Base-by-base conservation (phyloP, 148 eudicot genomes). In the Rhododendron ferrugineum region DNA sequence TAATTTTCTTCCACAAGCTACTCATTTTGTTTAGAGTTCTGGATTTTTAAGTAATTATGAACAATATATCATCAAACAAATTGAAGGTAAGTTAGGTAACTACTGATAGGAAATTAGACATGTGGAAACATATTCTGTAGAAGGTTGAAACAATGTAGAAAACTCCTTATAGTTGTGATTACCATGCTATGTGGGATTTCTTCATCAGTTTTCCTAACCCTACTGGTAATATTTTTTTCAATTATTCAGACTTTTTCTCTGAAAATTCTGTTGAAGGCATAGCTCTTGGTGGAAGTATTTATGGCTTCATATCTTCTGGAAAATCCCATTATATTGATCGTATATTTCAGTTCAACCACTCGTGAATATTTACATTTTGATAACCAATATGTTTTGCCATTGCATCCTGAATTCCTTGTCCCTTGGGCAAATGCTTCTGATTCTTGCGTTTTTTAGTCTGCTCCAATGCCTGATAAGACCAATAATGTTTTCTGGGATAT, bases 1-100 rank as follows among this genome's bases (percentile, higher is more conserved):
- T 96, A 95, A 84, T 26, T 50, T 84, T 42, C 84, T 73, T 86
- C 44, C 62, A 34, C 58, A 56, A 83, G 47, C 60, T 78, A 36
- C 78, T 36, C 37, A 32, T 36, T 37, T 72, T 76, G 50, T 14
- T 70, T 56, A 64, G 50, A 1, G 68, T n/a, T 82, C 9, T 30
- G 46, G 26, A 79, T 11, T 75, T 75, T 34, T 10, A 16, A 72
- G 34, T 49, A n/a, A 10, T n/a, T 75, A 30, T 47, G 72, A 22
- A 28, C 40, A 32, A 11, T 26, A 84, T 56, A 23, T 26, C 20
- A 26, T 79, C 16, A 16, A 81, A 6, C 7, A 34, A 32, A 11
- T 32, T 76, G 46, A 47, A 54, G 60, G 20, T 16, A 54, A 54
- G 60, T 54, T 15, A 30, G 20, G 26, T 46, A 62, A 16, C 74